These are phyloP conservation scores for Grigorovia jiainica DNA, from an alignment of 805 yeast genomes.

Conservation along the genomic window DNA sequence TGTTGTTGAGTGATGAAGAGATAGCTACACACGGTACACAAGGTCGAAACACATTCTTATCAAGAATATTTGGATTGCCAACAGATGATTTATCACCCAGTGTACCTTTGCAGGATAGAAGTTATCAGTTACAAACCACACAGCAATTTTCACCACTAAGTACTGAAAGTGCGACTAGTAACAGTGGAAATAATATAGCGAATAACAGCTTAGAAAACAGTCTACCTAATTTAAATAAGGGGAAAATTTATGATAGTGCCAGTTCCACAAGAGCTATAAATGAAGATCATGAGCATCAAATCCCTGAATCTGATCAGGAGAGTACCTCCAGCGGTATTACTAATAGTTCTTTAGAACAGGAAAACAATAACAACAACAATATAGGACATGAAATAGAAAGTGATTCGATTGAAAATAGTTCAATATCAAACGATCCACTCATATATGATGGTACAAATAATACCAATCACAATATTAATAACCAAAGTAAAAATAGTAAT, in stretches of 20 bases:
- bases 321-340: slow-evolving; percentile 18
- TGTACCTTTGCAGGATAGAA: not conserved
- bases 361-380: slow-evolving; percentile 8
- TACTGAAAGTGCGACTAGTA: not conserved
- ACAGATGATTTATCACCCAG: slow-evolving; percentile 12
- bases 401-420: slow-evolving; percentile 4
- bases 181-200: too few species aligned
- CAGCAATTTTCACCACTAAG: not conserved
- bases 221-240: too few species aligned
- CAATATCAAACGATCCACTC: not conserved
- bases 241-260: not conserved
- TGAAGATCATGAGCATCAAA: slow-evolving; percentile 14
- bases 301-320: slow-evolving; percentile 29
- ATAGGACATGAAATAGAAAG: too few species aligned
- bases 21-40: not conserved
- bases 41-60: slow-evolving; percentile 23
- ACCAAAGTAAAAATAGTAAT: not conserved
- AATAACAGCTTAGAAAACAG: too few species aligned
- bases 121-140: not conserved
- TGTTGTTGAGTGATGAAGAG: not conserved
- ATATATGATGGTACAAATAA: not conserved
- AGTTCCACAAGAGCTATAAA: not conserved
- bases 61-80: slow-evolving; percentile 27
- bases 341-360: slow-evolving; percentile 10
- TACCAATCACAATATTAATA: too few species aligned